phyloP scores from a whole-genome alignment of 1,284 basidiomycete species.

The Xerocomus amazonicus region DNA sequence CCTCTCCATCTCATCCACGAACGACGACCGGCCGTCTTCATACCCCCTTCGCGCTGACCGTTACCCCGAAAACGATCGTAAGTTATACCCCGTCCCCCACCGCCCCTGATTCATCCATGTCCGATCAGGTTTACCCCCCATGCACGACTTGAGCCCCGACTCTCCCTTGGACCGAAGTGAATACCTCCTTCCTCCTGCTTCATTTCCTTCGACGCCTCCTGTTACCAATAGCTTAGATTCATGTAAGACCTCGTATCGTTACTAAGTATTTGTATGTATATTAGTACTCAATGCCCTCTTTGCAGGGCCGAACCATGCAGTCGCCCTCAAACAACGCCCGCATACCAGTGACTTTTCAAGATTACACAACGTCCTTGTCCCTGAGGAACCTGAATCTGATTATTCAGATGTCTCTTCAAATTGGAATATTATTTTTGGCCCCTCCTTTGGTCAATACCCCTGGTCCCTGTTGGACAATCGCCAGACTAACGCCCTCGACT shows the following conservation, averaged over 20 bases:
- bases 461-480: conserved; percentile 14
- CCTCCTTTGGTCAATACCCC: conserved; percentile 11
- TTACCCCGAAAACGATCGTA: conserved; percentile 36
- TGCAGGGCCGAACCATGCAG: conserved; percentile 41
- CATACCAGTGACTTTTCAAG: conserved; percentile 31
- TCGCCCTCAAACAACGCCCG: conserved; percentile 24
- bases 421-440: conserved; percentile 8
- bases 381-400: conserved; percentile 14
- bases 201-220: conserved; percentile 34
- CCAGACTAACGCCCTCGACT: conserved; percentile 23
- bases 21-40: conserved; percentile 38
- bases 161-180: conserved; percentile 36
- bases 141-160: conserved; percentile 40
- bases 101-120: conserved; percentile 4
- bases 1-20: conserved; percentile 44
- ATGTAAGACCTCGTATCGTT: conserved; percentile 71
- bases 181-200: conserved; percentile 37
- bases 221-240: conserved; percentile 45
- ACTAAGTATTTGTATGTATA: conserved; percentile 54
- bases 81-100: conserved; percentile 11
- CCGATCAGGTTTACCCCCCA: conserved; percentile 25
- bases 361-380: conserved; percentile 11
- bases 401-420: conserved; percentile 24
- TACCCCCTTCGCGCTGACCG: conserved; percentile 44
- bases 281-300: conserved; percentile 66